Conservation (phyloP, 495 filamentous ascomycete genomes). For the Penicillium ochrochloron region DNA sequence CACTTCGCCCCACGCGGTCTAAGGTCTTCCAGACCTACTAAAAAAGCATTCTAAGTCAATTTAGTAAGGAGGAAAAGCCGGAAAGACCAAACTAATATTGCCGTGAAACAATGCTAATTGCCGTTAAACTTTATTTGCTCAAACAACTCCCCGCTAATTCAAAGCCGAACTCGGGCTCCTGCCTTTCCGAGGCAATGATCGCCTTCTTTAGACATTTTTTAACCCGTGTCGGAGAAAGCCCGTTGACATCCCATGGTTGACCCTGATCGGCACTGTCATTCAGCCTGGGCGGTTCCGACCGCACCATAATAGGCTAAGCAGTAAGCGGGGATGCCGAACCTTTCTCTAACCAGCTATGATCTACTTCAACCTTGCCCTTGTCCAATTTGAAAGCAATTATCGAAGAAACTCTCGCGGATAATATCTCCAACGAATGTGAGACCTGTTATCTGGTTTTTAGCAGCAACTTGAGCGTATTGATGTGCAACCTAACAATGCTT, state of each 20-base stretch:
- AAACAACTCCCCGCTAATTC: not conserved
- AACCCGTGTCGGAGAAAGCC: not conserved
- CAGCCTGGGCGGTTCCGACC: not conserved
- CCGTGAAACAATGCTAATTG: not conserved
- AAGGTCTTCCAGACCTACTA: not conserved
- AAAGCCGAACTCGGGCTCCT: constrained; percentile 1
- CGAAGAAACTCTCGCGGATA: not conserved
- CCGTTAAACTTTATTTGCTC: not conserved
- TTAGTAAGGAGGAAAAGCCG: not conserved
- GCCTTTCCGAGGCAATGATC: constrained; percentile 14
- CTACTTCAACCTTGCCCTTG: not conserved
- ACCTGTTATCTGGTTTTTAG: not conserved
- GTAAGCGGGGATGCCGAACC: not conserved
- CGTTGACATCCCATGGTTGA: not conserved
- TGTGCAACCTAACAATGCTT: too few relatives aligned
- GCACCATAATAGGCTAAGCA: not conserved
- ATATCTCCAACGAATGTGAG: not conserved
- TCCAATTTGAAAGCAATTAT: not conserved
- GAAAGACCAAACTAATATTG: not conserved
- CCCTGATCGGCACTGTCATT: constrained; percentile 22
- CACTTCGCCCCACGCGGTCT: constrained; percentile 7
- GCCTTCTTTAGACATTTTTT: not conserved
- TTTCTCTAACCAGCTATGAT: constrained; percentile 14
- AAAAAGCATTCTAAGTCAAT: not conserved
- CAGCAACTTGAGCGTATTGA: not conserved